Percentiles rank a stretch among this genome's conserved stretches.
These are phyloP conservation scores for Schizosaccharomyces cryophilus DNA, from an alignment of 805 yeast genomes.

Conservation along the genomic window DNA sequence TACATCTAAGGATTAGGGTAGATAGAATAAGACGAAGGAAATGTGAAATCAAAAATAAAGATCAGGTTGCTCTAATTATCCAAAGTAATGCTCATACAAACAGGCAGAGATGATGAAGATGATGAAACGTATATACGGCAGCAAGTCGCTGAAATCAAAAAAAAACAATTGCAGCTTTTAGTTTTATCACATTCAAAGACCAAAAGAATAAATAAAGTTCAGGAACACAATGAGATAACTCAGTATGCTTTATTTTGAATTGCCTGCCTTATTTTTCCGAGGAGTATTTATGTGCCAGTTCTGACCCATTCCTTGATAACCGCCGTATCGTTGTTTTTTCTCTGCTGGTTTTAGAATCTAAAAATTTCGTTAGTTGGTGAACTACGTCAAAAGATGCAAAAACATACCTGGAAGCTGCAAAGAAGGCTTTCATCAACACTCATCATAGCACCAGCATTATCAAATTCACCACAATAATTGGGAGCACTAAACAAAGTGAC, in stretches of 20 bases:
- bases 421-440: constrained; percentile 86
- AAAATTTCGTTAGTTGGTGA: constrained; percentile 28
- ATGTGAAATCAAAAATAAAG: no score
- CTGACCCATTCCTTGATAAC: constrained; percentile 12
- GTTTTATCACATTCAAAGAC: neutral
- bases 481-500: constrained; percentile 93
- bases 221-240: neutral
- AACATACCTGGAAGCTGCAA: constrained; percentile 43
- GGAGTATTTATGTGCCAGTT: neutral
- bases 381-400: no score
- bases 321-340: constrained; percentile 50
- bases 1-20: no score
- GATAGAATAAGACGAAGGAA: no score
- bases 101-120: neutral
- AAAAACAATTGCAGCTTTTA: neutral
- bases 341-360: constrained; percentile 85
- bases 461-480: constrained; percentile 88
- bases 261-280: neutral
- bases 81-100: neutral
- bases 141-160: neutral
- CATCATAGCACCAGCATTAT: constrained; percentile 99
- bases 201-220: neutral
- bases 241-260: neutral
- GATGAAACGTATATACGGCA: no score
- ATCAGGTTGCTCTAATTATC: no score